These are phyloP conservation scores for Metschnikowia amazonensis DNA, from an alignment of 805 yeast species.

Conservation along the genomic window DNA sequence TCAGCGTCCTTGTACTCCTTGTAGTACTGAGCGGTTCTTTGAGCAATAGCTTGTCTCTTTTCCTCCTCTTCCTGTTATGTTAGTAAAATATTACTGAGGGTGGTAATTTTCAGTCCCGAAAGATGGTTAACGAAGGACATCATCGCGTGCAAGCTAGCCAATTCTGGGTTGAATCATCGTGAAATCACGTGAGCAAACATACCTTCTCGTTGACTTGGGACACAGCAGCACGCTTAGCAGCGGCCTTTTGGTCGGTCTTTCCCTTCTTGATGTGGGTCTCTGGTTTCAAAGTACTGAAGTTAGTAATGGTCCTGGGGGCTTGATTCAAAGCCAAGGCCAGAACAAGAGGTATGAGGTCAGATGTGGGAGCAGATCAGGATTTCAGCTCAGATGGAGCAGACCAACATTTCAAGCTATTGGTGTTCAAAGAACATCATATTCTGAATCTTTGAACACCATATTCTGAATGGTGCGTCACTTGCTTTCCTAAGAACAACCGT, in stretches of 20 bases:
- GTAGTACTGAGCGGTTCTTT: constrained; percentile 96
- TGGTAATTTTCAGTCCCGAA: constrained; percentile 67
- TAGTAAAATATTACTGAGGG: neutral
- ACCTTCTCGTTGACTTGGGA: constrained; percentile 75
- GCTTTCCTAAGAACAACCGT: constrained; percentile 16
- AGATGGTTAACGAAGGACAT: constrained; percentile 79
- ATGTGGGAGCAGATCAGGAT: too few species aligned
- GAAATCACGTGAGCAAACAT: constrained; percentile 49
- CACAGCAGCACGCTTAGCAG: constrained; percentile 76
- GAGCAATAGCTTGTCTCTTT: constrained; percentile 69
- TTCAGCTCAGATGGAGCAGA: too few species aligned
- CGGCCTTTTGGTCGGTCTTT: constrained; percentile 72
- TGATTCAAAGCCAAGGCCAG: too few species aligned
- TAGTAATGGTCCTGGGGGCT: too few species aligned
- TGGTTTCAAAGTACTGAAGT: constrained; percentile 56
- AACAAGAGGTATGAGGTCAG: neutral
- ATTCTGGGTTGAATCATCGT: constrained; percentile 49
- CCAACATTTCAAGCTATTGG: neutral
- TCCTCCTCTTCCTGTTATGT: constrained; percentile 39
- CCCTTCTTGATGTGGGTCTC: constrained; percentile 83
- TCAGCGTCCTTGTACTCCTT: constrained; percentile 91
- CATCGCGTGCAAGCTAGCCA: constrained; percentile 68
- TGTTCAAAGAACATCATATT: too few species aligned
- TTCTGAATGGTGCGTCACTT: constrained; percentile 1
- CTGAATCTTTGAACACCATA: too few species aligned